Base-by-base conservation (phyloP, 164 flowering plant genomes). In the Cinnamomum chago region DNA sequence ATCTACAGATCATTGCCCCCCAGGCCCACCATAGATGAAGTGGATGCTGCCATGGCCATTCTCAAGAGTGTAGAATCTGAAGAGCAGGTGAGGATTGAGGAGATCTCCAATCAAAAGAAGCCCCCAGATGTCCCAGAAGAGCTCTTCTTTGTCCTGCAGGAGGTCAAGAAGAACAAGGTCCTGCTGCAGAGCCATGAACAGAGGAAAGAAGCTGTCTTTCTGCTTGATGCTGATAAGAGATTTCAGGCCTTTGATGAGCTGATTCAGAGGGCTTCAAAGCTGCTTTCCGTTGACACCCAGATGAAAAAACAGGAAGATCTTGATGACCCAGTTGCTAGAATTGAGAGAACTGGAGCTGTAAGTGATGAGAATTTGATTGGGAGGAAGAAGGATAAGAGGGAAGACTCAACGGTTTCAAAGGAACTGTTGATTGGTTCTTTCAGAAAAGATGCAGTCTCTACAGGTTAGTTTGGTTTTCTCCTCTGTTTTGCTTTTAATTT, bases 11-110 rank as follows among this genome's bases (percentile, higher is more conserved):
- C 92, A 5, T 82, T 88, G 23, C 92, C 93, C 28, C 84, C 85
- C 2, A 83, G 94, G 70, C 92, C 97, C 69, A 72, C 84, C 71
- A 75, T 90, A 12, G 94, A 90, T 4, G 92, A 89, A 69, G 83
- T 89, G 15, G 88, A 85, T 79, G 97, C 90, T 22, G 93, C 93
- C 74, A 70, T 30, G 69, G 76, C 81, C 1, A 80, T 90, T 4
- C 68, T 91, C 75, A 70, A 68, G 30, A 82, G 84, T n/a, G 86
- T 81, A 3, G 62, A 84, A 23, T 50, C 23, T 18, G 92, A 89
- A 70, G 90, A 92, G 40, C 58, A 85, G 62, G 23, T 50, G 40
- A 86, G 70, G 51, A 83, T 90, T 2, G 90, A 88, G 28, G 88
- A 82, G 58, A 85, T 92, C 33, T 66, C 85, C 0, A 78, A 64